Evolutionary conservation across 106 monocot genomes (phyloP), one percentile per base, ranked within the genome.

Genomic region (Phalaenopsis aphrodite): DNA sequence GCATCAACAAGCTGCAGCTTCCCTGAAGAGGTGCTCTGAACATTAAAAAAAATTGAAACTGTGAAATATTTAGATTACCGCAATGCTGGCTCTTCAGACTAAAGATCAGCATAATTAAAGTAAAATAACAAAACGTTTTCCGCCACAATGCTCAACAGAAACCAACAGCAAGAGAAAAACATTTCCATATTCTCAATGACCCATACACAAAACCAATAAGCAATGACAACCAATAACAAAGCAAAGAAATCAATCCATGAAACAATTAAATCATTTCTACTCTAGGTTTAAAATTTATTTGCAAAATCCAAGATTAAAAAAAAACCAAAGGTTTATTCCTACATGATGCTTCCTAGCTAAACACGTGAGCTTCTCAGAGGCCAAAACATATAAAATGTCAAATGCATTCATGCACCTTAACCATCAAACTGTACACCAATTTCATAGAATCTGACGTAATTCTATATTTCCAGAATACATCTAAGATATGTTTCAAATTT

Each of bases 1-100:
- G 88, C 77, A 88, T 98, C 97, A 82, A 91, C 84, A 58, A 98
- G 84, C 73, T 91, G 90, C 86, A 98, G 49, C 83, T 90, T 94
- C 79, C 94, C 92, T 30, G 87, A 81, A 43, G 84, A 65, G 80
- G 85, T 91, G 39, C 81, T 66, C 94, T 97, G 90, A 18, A 74
- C 43, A 84, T 55, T 18, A 84, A 41, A 77, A 52, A 52, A 81
- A 72, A 55, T 77, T 81, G 42, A n/a, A 41, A 41, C 23, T 77
- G 46, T 76, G 4, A 65, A 80, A 72, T 72, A 49, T 56, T 5
- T 17, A 42, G 30, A 61, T 38, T 18, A 61, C 66, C 6, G n/a
- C 39, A 61, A 48, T 19, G 19, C 17, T 52, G 49, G 56, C 55
- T 55, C 24, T 46, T 16, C 39, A 56, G 47, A 12, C 14, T 37